Evolutionary conservation across 202 grass and related monocot genomes (phyloP).

Genomic region (Brachypodium distachyon): DNA sequence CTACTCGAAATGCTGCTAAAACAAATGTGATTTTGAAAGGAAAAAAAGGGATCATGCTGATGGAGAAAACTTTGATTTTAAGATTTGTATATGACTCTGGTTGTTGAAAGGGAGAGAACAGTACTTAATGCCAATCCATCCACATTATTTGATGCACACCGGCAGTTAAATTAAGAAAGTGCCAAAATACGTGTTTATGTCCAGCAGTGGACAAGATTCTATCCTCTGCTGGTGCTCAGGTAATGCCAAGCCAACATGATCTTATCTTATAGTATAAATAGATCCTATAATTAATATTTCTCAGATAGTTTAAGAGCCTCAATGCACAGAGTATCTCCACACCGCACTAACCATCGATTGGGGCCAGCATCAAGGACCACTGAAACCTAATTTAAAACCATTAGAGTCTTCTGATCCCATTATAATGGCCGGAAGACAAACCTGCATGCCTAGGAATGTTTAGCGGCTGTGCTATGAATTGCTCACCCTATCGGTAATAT

Average conservation of each 20-base stretch:
- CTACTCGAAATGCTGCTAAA: not conserved
- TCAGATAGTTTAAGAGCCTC: constrained; percentile 16
- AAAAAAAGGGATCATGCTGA: not conserved
- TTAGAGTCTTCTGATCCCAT: constrained; percentile 39
- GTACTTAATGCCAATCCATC: too few relatives aligned
- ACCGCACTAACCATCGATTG: constrained; percentile 28
- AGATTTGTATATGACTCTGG: not conserved
- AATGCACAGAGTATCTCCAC: constrained; percentile 5
- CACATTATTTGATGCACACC: too few relatives aligned
- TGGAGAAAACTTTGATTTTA: not conserved
- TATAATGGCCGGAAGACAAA: constrained; percentile 32
- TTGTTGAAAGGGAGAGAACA: not conserved
- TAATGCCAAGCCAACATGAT: constrained; percentile 24
- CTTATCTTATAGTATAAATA: constrained; percentile 19
- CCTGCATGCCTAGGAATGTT: constrained; percentile 24
- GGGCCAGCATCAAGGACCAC: constrained; percentile 29
- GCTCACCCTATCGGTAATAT: constrained; percentile 9
- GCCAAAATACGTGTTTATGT: not conserved
- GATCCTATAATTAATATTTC: constrained; percentile 30
- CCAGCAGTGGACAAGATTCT: constrained; percentile 25
- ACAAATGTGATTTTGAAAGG: not conserved
- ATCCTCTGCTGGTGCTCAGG: constrained; percentile 20
- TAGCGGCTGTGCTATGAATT: constrained; percentile 13
- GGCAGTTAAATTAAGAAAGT: not conserved
- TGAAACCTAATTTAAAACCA: constrained; percentile 30